Conservation (phyloP, 1,139 yeast genomes). For the Oligophagozyma castellii region DNA sequence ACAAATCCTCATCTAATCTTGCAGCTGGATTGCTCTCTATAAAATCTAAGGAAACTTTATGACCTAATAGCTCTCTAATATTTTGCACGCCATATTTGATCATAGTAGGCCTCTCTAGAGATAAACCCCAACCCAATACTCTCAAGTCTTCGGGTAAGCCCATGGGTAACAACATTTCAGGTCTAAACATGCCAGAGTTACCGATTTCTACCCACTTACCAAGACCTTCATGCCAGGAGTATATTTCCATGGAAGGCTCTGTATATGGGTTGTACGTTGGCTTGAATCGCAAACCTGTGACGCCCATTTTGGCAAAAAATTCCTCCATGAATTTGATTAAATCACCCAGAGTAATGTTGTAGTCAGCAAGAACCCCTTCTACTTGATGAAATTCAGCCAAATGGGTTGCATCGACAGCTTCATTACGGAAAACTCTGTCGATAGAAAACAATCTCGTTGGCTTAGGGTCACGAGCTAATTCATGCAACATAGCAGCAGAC, state of each 20-base stretch:
- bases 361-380: conserved; percentile 97
- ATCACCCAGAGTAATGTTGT: conserved; percentile 87
- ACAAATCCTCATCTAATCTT: conserved; percentile 67
- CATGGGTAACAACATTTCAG: conserved; percentile 98
- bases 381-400: conserved; percentile 99
- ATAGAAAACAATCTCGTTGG: conserved; percentile 90
- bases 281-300: conserved; percentile 84
- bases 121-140: conserved; percentile 95
- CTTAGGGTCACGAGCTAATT: conserved; percentile 78
- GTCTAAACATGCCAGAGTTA: conserved; percentile 98
- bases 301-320: conserved; percentile 96
- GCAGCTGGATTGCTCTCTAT: conserved; percentile 97
- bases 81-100: conserved; percentile 92
- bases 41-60: conserved; percentile 84
- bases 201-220: conserved; percentile 99
- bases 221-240: conserved; percentile 90
- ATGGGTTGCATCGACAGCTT: conserved; percentile 99
- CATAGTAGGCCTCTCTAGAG: conserved; percentile 98
- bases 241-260: conserved; percentile 96
- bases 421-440: conserved; percentile 98
- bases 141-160: conserved; percentile 90
- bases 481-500: conserved; percentile 74
- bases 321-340: conserved; percentile 97
- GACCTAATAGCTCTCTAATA: conserved; percentile 90
- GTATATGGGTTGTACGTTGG: conserved; percentile 99